phyloP scores from a whole-genome alignment of 1,139 yeast genomes.

The Candida pseudoviswanathii region DNA sequence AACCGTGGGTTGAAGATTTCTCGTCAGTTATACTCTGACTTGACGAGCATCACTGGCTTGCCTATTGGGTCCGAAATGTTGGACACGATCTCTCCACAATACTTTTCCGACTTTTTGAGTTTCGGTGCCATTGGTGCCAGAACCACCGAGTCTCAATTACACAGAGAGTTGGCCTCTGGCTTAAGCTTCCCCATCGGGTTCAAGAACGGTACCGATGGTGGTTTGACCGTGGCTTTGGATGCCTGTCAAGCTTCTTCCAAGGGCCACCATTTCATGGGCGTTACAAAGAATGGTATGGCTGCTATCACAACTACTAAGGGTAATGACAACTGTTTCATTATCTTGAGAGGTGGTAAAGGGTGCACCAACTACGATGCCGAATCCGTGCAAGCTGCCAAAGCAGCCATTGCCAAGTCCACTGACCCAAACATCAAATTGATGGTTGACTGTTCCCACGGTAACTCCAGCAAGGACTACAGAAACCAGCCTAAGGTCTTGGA shows the following conservation, averaged over 20 bases:
- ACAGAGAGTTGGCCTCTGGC: constrained; percentile 94
- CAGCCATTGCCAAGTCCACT: constrained; percentile 59
- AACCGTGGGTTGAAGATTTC: constrained; percentile 92
- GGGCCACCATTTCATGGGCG: constrained; percentile 92
- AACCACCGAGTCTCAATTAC: constrained; percentile 95
- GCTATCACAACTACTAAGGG: constrained; percentile 97
- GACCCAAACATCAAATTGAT: constrained; percentile 70
- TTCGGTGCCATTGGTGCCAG: constrained; percentile 98
- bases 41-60: constrained; percentile 59
- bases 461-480: constrained; percentile 83
- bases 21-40: constrained; percentile 79
- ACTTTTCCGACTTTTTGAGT: constrained; percentile 83
- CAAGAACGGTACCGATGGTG: constrained; percentile 97
- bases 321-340: constrained; percentile 85
- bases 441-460: constrained; percentile 98
- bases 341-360: constrained; percentile 91
- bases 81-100: constrained; percentile 96
- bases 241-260: constrained; percentile 91
- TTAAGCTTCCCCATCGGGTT: constrained; percentile 96
- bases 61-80: constrained; percentile 98
- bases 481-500: constrained; percentile 95
- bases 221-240: constrained; percentile 87
- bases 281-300: constrained; percentile 84
- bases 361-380: constrained; percentile 88
- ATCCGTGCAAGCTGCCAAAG: constrained; percentile 69